These are phyloP conservation scores for Carex myosuroides DNA, from an alignment of 176 grass and related monocot genomes.

Conservation along the genomic window DNA sequence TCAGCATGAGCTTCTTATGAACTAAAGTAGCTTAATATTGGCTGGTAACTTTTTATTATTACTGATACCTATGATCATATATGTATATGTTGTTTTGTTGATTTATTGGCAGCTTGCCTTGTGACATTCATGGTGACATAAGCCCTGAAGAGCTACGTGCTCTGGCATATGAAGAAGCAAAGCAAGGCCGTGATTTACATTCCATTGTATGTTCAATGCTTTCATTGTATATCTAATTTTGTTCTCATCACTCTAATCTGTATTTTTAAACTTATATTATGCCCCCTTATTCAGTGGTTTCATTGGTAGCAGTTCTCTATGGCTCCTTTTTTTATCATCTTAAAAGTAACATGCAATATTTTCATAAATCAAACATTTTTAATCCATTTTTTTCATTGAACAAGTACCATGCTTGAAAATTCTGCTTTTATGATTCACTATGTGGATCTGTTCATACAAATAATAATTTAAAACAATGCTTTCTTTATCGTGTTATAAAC, in stretches of 20 bases:
- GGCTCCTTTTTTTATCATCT: background rate
- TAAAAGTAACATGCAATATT: background rate
- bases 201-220: conserved; percentile 57
- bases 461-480: background rate
- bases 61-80: background rate
- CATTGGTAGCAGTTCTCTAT: background rate
- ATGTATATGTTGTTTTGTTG: background rate
- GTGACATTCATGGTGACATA: conserved; percentile 72
- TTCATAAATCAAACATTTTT: background rate
- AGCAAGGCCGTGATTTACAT: conserved; percentile 51
- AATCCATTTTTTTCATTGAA: background rate
- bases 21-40: background rate
- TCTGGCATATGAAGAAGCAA: conserved; percentile 71
- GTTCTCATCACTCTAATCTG: background rate
- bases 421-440: background rate
- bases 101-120: conserved; percentile 49
- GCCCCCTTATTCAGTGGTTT: background rate
- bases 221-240: background rate
- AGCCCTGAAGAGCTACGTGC: conserved; percentile 79
- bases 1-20: background rate
- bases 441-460: background rate
- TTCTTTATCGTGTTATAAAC: background rate
- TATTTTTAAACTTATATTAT: background rate
- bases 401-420: background rate
- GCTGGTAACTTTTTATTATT: background rate